Evolutionary conservation across 1,139 yeast genomes (phyloP), one percentile per base, ranked within the genome.

Genomic region (Suhomyces anneliseae): DNA sequence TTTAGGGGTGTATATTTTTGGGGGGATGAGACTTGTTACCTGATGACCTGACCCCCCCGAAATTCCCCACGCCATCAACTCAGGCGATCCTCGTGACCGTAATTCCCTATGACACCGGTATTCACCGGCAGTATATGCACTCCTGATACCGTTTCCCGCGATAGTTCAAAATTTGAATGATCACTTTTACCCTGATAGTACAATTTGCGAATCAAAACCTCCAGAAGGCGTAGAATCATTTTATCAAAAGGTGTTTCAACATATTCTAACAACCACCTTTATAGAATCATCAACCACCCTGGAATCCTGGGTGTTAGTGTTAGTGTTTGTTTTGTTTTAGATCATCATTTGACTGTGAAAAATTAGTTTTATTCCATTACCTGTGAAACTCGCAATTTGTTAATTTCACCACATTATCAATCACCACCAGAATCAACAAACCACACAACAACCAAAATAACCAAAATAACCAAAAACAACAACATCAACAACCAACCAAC

Each of bases 141-240:
- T 34, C 40, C 42, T 14, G n/a, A 19, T 11, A 26, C 36, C 15
- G 19, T 9, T 38, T 40, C 35, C 24, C 42, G 39, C 39, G 45
- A 38, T 38, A 36, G 29, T 41, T 45, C 38, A 39, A 39, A 47
- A 47, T 33, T 47, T 47, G 50, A 47, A 45, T 47, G 50, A 47
- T 47, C 50, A 47, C 42, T 47, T 47, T 47, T 44, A 42, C 31
- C 38, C 33, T 32, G 40, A 36, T 38, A 27, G 40, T 41, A 26
- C n/a, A 26, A 24, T 32, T 40, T 40, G 43, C 43, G 38, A 40
- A 38, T 15, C n/a, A 9, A 19, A 24, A 40, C 32, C 39, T 34
- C 32, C 29, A 38, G 12, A 31, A 5, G 34, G 34, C 34, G 19
- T 14, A n/a, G 8, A 27, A 29, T 11, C 32, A 29, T 19, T 14